Evolutionary conservation across 139 green algal species (phyloP).

Genomic region (Parachlorella kessleri): DNA sequence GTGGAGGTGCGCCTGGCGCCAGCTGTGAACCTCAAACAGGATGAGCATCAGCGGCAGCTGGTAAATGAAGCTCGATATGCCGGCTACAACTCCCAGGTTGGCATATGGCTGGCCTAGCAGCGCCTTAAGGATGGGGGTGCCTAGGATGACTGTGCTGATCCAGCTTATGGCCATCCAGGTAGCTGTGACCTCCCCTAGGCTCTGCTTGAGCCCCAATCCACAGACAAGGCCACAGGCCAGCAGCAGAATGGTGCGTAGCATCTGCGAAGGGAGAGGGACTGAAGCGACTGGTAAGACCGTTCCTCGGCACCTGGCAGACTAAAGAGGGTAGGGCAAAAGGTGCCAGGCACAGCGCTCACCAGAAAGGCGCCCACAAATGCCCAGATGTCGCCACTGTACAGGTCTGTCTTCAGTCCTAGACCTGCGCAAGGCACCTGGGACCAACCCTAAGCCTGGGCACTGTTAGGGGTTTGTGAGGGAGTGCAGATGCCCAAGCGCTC

Average conservation of each 20-base stretch:
- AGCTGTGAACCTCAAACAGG: constrained; percentile 35
- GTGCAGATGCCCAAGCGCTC: not conserved
- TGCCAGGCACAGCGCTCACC: too few relatives aligned
- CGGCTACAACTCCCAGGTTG: constrained; percentile 36
- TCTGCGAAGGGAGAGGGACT: not conserved
- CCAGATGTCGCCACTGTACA: constrained; percentile 37
- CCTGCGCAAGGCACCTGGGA: too few relatives aligned
- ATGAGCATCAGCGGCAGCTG: constrained; percentile 51
- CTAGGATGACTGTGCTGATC: constrained; percentile 48
- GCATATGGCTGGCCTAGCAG: constrained; percentile 27
- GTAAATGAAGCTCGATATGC: constrained; percentile 46
- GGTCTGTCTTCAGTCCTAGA: constrained; percentile 32
- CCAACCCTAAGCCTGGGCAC: too few relatives aligned
- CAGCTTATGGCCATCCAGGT: constrained; percentile 38
- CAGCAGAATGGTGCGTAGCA: constrained; percentile 21
- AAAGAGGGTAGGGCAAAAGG: too few relatives aligned
- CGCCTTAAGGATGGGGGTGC: constrained; percentile 32
- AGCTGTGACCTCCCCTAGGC: constrained; percentile 27
- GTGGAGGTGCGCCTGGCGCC: constrained; percentile 7
- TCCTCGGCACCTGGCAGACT: too few relatives aligned
- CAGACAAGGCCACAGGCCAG: not conserved
- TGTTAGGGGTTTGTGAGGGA: too few relatives aligned
- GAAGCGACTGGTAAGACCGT: too few relatives aligned
- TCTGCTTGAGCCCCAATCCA: not conserved
- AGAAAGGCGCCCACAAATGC: constrained; percentile 47